A percentile compares a stretch with the other conserved stretches of the same genome.
These are phyloP conservation scores for Xylaria bambusicola DNA, from an alignment of 495 filamentous ascomycete species.

Conservation along the genomic window DNA sequence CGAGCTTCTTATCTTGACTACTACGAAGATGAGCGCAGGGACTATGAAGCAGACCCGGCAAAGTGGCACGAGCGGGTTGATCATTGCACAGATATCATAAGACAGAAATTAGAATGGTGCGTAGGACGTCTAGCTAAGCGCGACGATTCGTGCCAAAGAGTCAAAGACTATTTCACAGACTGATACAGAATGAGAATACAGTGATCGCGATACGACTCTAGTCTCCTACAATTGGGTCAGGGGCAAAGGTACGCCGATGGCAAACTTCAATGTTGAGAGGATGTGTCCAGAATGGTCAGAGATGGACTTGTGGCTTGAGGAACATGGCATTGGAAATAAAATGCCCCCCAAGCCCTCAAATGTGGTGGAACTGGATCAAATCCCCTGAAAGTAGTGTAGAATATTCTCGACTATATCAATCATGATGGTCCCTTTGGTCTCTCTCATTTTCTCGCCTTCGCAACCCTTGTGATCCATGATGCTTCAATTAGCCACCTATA, in stretches of 20 bases:
- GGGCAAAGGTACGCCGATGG: not conserved
- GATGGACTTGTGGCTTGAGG: not conserved
- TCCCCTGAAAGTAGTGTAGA: too few relatives aligned
- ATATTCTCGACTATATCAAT: too few relatives aligned
- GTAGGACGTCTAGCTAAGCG: not conserved
- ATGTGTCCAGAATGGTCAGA: not conserved
- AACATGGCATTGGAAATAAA: too few relatives aligned
- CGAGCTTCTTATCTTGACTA: not conserved
- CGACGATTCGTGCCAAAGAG: too few relatives aligned
- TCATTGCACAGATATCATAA: not conserved
- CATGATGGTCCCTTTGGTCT: too few relatives aligned
- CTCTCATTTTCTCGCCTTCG: too few relatives aligned
- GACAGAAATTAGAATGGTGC: not conserved
- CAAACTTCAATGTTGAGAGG: not conserved
- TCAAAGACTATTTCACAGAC: too few relatives aligned
- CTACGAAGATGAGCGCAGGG: not conserved
- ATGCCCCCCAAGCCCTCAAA: not conserved
- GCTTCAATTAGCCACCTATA: too few relatives aligned
- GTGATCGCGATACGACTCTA: not conserved
- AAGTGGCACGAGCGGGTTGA: not conserved
- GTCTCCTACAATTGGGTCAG: not conserved
- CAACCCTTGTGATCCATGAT: too few relatives aligned
- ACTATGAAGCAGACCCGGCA: not conserved
- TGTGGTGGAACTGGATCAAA: not conserved
- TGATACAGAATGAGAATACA: too few relatives aligned